Evolutionary conservation across 169 alveolate species (phyloP), one percentile per base, ranked within the genome.

Genomic region (Babesia ovis): DNA sequence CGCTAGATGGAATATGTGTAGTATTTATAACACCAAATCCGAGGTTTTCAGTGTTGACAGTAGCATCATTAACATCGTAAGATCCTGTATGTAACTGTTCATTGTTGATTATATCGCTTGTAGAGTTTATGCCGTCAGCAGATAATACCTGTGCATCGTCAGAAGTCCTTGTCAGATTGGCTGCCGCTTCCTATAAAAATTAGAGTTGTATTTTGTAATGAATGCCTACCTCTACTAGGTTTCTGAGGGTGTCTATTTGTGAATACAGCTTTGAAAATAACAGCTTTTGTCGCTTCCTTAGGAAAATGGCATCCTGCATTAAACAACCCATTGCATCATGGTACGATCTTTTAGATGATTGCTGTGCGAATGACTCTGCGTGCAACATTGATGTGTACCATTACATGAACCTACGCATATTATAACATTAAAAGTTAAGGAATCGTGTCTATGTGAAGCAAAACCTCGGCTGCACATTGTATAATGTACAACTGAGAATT

Each of bases 281-380:
- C 53, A n/a, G 37, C 60, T 77, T 77, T 29, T 61, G 80, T 46
- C 69, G 61, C 69, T 67, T 77, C 3, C 66, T 22, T n/a, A 77
- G 82, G 79, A 58, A 56, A 50, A 48, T 46, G 57, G 55, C 71
- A 48, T 77, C 86, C 46, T 54, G 56, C 0, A 68, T 32, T 68
- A 77, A 39, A 53, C 73, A 60, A 56, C 82, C 83, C 86, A 77
- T 77, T 42, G 82, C 64, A 42, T 59, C 71, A 12, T 77, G 76
- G 82, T 57, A 68, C 39, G 82, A 37, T 51, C 86, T 54, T 72
- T 77, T 77, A 6, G 69, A 22, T 12, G 74, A 29, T 14, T 50
- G 12, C 32, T 54, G 59, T 11, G 22, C 41, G 34, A 22, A 2
- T 0, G 59, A 1, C 42, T 22, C 70, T 43, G 42, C 5, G 34